These are phyloP conservation scores for Trichocomaceae sp. DNA, from an alignment of 2,329 filamentous ascomycete genomes.

Conservation along the genomic window DNA sequence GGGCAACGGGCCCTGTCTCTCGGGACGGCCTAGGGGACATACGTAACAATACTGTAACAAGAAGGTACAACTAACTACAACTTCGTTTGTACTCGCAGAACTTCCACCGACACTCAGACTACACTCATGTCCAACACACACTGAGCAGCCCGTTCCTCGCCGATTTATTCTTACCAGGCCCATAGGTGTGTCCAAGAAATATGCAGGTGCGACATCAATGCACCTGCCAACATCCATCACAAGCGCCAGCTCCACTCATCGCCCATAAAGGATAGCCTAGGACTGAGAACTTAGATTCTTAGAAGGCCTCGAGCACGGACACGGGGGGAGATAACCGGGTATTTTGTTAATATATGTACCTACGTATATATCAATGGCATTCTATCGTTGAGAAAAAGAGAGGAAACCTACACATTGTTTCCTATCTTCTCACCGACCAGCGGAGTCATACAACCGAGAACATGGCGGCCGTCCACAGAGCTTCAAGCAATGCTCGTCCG, in stretches of 20 bases:
- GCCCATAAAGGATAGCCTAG: not conserved
- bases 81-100: not conserved
- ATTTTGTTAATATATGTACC: not conserved
- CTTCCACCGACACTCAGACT: not conserved
- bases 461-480: not conserved
- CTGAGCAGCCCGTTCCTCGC: not conserved
- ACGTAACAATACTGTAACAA: not conserved
- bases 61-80: not conserved
- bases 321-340: not conserved
- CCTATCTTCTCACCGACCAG: not conserved
- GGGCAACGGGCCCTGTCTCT: conserved; percentile 7
- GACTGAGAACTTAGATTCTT: no score
- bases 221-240: not conserved
- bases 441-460: not conserved
- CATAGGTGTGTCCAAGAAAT: not conserved
- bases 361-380: not conserved
- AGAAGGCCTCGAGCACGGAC: not conserved
- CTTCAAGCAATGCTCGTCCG: not conserved
- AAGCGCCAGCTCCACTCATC: not conserved
- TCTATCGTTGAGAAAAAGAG: not conserved
- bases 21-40: conserved; percentile 7
- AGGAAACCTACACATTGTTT: not conserved
- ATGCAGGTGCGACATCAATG: conserved; percentile 1
- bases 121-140: not conserved
- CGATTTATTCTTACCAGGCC: not conserved